phyloP scores from a whole-genome alignment of 257 asterid species.

The Penstemon barbatus region DNA sequence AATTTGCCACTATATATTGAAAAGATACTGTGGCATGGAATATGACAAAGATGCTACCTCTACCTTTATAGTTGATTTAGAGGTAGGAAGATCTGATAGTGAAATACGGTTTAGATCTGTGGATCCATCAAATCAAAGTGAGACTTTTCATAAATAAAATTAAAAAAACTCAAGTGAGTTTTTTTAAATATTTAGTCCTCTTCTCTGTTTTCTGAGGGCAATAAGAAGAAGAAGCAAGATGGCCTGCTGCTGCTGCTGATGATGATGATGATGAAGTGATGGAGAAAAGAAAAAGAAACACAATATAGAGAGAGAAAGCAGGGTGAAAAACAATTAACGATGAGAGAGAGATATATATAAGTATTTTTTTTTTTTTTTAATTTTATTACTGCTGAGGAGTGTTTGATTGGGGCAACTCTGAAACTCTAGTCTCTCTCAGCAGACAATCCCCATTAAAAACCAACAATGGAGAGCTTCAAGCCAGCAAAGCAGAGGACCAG shows the following conservation, averaged over 20 bases:
- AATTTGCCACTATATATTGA: not conserved
- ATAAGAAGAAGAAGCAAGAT: constrained; percentile 24
- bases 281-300: constrained; percentile 22
- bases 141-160: not conserved
- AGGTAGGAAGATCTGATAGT: constrained; percentile 51
- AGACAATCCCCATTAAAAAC: constrained; percentile 85
- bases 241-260: constrained; percentile 28
- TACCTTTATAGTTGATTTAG: constrained; percentile 43
- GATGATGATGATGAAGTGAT: constrained; percentile 32
- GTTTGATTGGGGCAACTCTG: constrained; percentile 54
- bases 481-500: constrained; percentile 81
- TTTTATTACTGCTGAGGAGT: not conserved
- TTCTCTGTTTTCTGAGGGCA: constrained; percentile 28
- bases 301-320: constrained; percentile 23
- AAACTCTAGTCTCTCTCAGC: constrained; percentile 55
- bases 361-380: constrained; percentile 1
- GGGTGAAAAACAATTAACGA: constrained; percentile 12
- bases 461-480: constrained; percentile 72
- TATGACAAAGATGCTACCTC: constrained; percentile 42
- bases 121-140: constrained; percentile 57
- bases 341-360: not conserved
- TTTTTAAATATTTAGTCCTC: constrained; percentile 8
- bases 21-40: not conserved
- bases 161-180: constrained; percentile 27
- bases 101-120: constrained; percentile 43